Conservation (phyloP, 768 basidiomycete species). For the Rickenella mellea region DNA sequence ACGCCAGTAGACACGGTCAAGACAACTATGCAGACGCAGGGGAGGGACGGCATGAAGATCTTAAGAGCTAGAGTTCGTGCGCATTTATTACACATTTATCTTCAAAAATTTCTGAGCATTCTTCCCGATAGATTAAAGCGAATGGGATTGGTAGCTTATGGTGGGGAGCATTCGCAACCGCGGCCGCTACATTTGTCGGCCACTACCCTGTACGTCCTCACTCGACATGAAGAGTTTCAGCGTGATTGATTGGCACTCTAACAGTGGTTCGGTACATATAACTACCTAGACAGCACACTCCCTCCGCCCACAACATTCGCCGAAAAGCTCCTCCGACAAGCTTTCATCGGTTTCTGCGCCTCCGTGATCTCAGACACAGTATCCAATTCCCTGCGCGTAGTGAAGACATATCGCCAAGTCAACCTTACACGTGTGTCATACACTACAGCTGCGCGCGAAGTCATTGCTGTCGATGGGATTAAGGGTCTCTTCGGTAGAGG, state of each 20-base stretch:
- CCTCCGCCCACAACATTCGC: constrained; percentile 43
- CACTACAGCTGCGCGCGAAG: constrained; percentile 61
- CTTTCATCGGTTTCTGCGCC: constrained; percentile 85
- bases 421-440: constrained; percentile 77
- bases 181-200: constrained; percentile 89
- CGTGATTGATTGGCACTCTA: constrained; percentile 12
- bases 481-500: constrained; percentile 81
- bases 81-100: neutral
- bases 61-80: constrained; percentile 51
- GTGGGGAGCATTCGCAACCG: constrained; percentile 89
- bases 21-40: constrained; percentile 92
- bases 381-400: constrained; percentile 82
- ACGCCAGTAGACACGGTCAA: constrained; percentile 92
- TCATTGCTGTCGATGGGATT: constrained; percentile 70
- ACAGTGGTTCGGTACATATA: constrained; percentile 82
- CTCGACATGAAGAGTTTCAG: neutral
- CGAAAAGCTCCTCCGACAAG: constrained; percentile 65
- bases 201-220: constrained; percentile 61
- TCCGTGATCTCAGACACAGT: constrained; percentile 79
- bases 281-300: constrained; percentile 58
- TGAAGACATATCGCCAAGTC: constrained; percentile 95
- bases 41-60: constrained; percentile 56
- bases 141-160: constrained; percentile 76
- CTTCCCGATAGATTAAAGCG: constrained; percentile 41
- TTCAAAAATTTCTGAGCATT: neutral